Evolutionary conservation across 495 filamentous ascomycete species (phyloP), one percentile per base, ranked within the genome.

Genomic region (Astrocystis sublimbata): DNA sequence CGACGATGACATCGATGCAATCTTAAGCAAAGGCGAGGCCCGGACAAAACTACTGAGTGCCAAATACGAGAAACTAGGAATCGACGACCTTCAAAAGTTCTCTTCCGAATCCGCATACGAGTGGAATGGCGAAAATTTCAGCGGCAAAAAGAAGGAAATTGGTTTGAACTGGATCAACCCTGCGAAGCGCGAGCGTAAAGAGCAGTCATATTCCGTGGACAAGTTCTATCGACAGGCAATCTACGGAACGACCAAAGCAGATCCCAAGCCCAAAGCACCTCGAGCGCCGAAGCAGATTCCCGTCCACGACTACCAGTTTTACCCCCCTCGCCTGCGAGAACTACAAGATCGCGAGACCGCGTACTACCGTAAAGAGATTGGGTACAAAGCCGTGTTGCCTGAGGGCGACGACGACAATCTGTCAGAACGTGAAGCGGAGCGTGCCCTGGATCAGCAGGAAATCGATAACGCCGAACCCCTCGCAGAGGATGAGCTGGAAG

Each of bases 131-230:
- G 87, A 97, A 72, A 91, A 92, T 67, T 99, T 98, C 68, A 90
- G 92, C 6, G 83, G 81, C n/a, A 85, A 87, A 55, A 96, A 96
- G 79, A 97, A 97, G 70, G 93, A 96, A 43, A 91, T 99, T 62
- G 92, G 92, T 38, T 83, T 96, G 31, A 96, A 81, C 71, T 99
- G 96, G 96, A 99, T 99, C 79, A 97, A 99, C 69, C 96, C 96
- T 2, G 87, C 94, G 19, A 99, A 98, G 81, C 93, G 96, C 67
- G 96, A 99, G 77, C 90, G 96, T 54, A 99, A 98, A 77, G 94
- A 99, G 71, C 91, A 96, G 72, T 89, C 90, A 28, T 99, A 99
- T 68, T 97, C 93, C 0, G 96, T 98, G 75, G 96, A 99, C 74
- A 96, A 97, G 76, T 99, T 98, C 78, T 99, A 98, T 76, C 91